Conservation (phyloP, 2,329 filamentous ascomycete species). For the Botryotinia calthae region DNA sequence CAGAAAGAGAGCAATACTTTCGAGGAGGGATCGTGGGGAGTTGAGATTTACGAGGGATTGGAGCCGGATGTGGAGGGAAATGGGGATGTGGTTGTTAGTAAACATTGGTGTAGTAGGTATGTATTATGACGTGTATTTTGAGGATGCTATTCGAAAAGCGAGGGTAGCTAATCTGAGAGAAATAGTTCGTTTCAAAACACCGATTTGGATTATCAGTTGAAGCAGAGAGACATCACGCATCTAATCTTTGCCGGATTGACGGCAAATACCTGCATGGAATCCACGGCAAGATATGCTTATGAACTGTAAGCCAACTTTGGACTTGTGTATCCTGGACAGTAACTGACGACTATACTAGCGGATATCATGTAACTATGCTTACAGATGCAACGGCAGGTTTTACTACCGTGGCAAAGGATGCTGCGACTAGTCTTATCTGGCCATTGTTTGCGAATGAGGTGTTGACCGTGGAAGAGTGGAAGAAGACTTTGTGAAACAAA, state of each 20-base stretch:
- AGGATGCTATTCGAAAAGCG: no score
- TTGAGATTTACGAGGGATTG: conserved; percentile 36
- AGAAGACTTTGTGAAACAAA: conserved; percentile 22
- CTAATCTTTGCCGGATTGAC: conserved; percentile 38
- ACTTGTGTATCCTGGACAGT: neutral
- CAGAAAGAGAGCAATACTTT: conserved; percentile 31
- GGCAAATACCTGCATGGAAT: conserved; percentile 40
- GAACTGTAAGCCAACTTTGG: conserved; percentile 30
- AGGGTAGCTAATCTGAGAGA: neutral
- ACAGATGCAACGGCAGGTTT: conserved; percentile 36
- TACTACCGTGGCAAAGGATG: conserved; percentile 28
- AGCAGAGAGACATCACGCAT: conserved; percentile 38
- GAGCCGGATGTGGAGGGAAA: conserved; percentile 34
- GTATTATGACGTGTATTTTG: neutral
- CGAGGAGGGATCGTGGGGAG: conserved; percentile 37
- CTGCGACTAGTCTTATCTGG: conserved; percentile 35
- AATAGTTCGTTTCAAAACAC: conserved; percentile 39
- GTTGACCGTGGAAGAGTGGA: conserved; percentile 32
- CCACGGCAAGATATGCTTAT: conserved; percentile 40
- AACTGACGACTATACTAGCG: conserved; percentile 22
- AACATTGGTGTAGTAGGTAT: conserved; percentile 40
- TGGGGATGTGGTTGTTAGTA: conserved; percentile 38
- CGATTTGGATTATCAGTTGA: conserved; percentile 40
- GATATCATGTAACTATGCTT: conserved; percentile 34
- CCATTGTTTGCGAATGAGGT: conserved; percentile 34